phyloP scores from a whole-genome alignment of 768 basidiomycete genomes.

The Suillus americanus region DNA sequence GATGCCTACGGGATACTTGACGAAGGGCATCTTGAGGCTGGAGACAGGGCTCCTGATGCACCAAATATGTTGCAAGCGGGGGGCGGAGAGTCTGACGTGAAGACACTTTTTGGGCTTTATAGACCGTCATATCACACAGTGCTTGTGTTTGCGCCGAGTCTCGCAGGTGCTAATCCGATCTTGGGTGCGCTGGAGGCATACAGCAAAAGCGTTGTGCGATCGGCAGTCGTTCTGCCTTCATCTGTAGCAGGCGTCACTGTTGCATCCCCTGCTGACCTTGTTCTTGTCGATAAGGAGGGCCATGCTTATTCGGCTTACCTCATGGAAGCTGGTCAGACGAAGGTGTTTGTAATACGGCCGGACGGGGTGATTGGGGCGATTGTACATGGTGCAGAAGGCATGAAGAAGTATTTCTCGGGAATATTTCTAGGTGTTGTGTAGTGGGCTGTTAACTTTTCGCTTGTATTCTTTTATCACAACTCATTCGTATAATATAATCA shows the following conservation, averaged over 20 bases:
- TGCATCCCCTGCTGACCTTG: slow-evolving; percentile 22
- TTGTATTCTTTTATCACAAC: not conserved
- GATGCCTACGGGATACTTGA: slow-evolving; percentile 10
- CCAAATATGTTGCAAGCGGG: slow-evolving; percentile 18
- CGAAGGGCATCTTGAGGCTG: slow-evolving; percentile 11
- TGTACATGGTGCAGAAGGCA: slow-evolving; percentile 20
- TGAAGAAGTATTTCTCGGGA: slow-evolving; percentile 1
- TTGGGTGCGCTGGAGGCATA: not conserved
- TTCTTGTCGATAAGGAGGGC: slow-evolving; percentile 34
- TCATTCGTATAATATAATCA: not conserved
- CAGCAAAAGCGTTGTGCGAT: not conserved
- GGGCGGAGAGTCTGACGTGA: slow-evolving; percentile 6
- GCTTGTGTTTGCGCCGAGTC: slow-evolving; percentile 12
- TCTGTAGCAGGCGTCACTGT: no score
- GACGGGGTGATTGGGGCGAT: slow-evolving; percentile 27
- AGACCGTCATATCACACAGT: slow-evolving; percentile 12
- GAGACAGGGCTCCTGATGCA: slow-evolving; percentile 11
- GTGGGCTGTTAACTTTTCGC: not conserved
- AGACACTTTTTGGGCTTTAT: slow-evolving; percentile 30
- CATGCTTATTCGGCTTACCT: slow-evolving; percentile 38
- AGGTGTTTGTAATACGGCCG: slow-evolving; percentile 32
- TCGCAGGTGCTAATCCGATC: slow-evolving; percentile 9
- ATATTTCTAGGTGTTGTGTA: not conserved
- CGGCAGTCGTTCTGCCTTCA: slow-evolving; percentile 7
- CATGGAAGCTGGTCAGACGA: slow-evolving; percentile 26